phyloP scores from a whole-genome alignment of 495 filamentous ascomycete species.

The Neurospora sp. region DNA sequence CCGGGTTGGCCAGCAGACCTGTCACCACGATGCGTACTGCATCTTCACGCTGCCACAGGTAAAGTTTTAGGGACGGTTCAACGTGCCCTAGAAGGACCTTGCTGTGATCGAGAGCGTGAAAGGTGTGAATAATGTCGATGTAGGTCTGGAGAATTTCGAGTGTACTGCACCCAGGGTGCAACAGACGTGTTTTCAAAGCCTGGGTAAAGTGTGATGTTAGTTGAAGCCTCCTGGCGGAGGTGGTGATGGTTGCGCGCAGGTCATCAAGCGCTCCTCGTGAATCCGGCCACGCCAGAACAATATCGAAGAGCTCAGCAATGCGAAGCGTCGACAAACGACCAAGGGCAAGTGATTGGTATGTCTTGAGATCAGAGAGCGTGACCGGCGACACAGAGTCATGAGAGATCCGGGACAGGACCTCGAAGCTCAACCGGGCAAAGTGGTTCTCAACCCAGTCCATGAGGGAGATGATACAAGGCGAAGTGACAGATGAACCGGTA shows the following conservation, averaged over 20 bases:
- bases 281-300: constrained; percentile 74
- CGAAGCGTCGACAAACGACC: constrained; percentile 70
- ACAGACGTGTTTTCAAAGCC: constrained; percentile 57
- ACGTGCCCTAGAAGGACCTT: constrained; percentile 85
- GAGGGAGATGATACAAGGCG: constrained; percentile 46
- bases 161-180: constrained; percentile 85
- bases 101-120: constrained; percentile 81
- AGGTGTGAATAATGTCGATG: constrained; percentile 83
- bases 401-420: constrained; percentile 43
- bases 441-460: constrained; percentile 63
- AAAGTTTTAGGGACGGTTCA: constrained; percentile 70
- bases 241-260: constrained; percentile 43
- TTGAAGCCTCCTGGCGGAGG: constrained; percentile 45
- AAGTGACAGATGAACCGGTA: constrained; percentile 33
- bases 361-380: constrained; percentile 52
- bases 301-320: constrained; percentile 76
- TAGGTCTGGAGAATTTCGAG: constrained; percentile 83
- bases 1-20: constrained; percentile 65
- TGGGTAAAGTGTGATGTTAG: constrained; percentile 64
- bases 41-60: constrained; percentile 89
- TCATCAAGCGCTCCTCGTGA: constrained; percentile 80
- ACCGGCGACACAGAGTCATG: constrained; percentile 23
- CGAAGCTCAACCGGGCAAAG: constrained; percentile 55
- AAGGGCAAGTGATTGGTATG: constrained; percentile 74
- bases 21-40: constrained; percentile 79